Base-by-base conservation (phyloP, 202 grass and related monocot genomes). In the Schoenoplectus tabernaemontani region DNA sequence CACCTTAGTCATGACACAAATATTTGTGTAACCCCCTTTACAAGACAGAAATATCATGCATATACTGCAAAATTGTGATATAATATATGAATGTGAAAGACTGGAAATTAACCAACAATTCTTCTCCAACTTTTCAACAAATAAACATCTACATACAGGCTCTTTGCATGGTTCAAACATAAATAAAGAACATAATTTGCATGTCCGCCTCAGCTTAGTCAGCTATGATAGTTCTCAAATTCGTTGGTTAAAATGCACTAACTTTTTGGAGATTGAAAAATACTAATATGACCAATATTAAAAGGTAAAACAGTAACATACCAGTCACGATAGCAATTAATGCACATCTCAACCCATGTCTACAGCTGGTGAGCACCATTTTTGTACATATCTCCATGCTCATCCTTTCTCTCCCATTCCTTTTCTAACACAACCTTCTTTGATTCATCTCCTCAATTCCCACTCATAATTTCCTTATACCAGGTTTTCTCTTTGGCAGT, bases 311-410 rank as follows among this genome's bases (percentile, higher is more conserved):
- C 64, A 57, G 53, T 73, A 24, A 54, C 38, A 83, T 88, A 95
- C 92, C 92, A 95, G 74, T 91, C 83, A n/a, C 85, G 85, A 19
- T 89, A 95, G 77, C 92, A 95, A 56, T 89, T 95, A 41, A 95
- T 89, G 83, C 92, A 95, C 92, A 95, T 95, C 54, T 87, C n/a
- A n/a, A n/a, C n/a, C n/a, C 89, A 80, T 95, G 87, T 69, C 78
- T 89, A 86, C 92, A 95, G 44, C 81, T 91, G 37, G 92, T 89
- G 8, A 95, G 81, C 58, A 95, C 87, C 89, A 95, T 91, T 84
- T 95, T 91, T 77, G 87, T 87, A 84, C 83, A 89, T 60, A 85
- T 81, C 81, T 95, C 92, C 87, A 95, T 69, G 78, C 92, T 95
- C 89, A 75, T 95, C 85, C 36, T 91, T 89, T 54, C 83, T 87